Base-by-base conservation (phyloP, 768 basidiomycete genomes). In the Auriscalpium microsporum region DNA sequence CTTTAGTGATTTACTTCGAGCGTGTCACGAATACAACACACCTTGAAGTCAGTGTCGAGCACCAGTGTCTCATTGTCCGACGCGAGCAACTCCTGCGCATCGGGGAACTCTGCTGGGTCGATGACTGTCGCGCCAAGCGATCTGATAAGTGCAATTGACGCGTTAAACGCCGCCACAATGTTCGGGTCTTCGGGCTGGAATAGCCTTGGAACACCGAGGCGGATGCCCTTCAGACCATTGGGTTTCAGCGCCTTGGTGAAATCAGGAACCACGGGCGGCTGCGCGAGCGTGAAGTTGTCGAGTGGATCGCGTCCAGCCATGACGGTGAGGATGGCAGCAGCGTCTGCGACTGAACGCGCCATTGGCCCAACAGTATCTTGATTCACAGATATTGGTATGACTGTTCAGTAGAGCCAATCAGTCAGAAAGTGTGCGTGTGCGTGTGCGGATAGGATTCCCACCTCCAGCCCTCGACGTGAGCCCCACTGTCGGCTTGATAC, bases 301-400 rank as follows among this genome's bases (percentile, higher is more conserved):
- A 59, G 62, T 5, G 73, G 70, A 62, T 79, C 78, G 14, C 62
- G 65, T 5, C 76, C 77, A 1, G 71, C 71, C 37, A 79, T 78
- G n/a, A 64, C 65, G 23, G 77, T 76, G 14, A 84, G 72, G 2
- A 83, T 72, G 45, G 77, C 71, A 0, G 81, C 82, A 0, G 76
- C 80, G 52, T 84, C 83, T 0, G 77, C 64, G 28, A 83, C 56
- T 4, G 78, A 77, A 7, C 82, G 73, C 2, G 77, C 67, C 58
- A 84, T 74, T 0, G 83, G 83, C 0, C 82, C 83, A 2, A 83
- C 74, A 2, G 81, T 78, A 58, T 84, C 83, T 64, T 81, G 81
- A 58, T 81, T 74, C 19, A 66, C 67, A 1, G 80, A 81, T 6
- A 81, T 78, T 3, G 83, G 83, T 28, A 83, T 68, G 4, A 82